phyloP scores from a whole-genome alignment of 805 yeast species.

The Metschnikowia cubensis region DNA sequence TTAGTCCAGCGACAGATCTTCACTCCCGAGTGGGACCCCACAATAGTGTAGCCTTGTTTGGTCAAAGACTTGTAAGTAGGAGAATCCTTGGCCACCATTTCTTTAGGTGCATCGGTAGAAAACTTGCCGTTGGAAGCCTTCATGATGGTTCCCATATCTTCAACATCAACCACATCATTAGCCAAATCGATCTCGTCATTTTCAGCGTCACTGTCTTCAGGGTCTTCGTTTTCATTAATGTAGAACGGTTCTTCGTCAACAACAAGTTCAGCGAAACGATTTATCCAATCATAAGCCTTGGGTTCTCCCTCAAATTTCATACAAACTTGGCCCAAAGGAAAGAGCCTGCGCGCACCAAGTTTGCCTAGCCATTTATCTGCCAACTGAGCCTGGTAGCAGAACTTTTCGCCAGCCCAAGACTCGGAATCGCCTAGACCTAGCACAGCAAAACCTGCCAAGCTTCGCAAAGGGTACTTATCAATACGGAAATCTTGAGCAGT shows the following conservation, averaged over 20 bases:
- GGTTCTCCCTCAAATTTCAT: conserved; percentile 64
- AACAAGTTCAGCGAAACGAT: conserved; percentile 54
- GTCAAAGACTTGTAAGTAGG: conserved; percentile 87
- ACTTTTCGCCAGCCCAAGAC: conserved; percentile 69
- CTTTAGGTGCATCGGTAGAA: conserved; percentile 38
- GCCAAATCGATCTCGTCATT: conserved; percentile 34
- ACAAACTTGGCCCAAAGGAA: conserved; percentile 81
- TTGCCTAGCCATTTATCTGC: conserved; percentile 76
- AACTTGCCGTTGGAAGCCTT: conserved; percentile 29
- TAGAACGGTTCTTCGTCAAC: conserved; percentile 67
- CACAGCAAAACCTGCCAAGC: conserved; percentile 75
- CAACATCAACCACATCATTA: conserved; percentile 65
- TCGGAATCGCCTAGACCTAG: conserved; percentile 86
- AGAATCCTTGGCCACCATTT: conserved; percentile 86
- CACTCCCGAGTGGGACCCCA: conserved; percentile 93
- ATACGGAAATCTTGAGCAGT: conserved; percentile 82
- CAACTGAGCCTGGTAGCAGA: conserved; percentile 78
- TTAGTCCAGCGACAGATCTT: conserved; percentile 96
- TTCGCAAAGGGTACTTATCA: conserved; percentile 71
- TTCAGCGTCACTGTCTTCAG: conserved; percentile 53
- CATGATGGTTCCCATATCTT: conserved; percentile 74
- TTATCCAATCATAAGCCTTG: conserved; percentile 63
- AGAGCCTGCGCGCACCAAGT: conserved; percentile 81
- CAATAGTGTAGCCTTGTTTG: conserved; percentile 89
- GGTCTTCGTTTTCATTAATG: conserved; percentile 49